Conservation (phyloP, 129 eudicot genomes). For the Scalesia atractyloides region DNA sequence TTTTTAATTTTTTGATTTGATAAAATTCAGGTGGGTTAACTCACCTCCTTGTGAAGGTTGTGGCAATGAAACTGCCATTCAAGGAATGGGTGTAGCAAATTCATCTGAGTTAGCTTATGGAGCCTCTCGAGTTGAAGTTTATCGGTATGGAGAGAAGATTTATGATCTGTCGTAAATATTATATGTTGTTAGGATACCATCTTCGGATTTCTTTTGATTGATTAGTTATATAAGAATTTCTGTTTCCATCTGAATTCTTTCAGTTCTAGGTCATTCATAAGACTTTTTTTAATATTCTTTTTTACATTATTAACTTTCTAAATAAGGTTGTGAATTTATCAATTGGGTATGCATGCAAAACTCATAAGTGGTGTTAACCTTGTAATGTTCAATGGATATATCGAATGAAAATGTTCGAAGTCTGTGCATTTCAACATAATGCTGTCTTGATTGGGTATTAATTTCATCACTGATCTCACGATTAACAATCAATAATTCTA, state of each 20-base stretch:
- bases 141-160: conserved; percentile 56
- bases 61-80: conserved; percentile 63
- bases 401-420: no score
- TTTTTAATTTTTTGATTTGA: conserved; percentile 17
- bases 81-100: conserved; percentile 74
- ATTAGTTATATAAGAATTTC: neutral
- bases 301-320: neutral
- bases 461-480: conserved; percentile 10
- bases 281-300: neutral
- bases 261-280: conserved; percentile 8
- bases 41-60: conserved; percentile 90
- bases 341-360: neutral
- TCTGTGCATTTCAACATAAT: no score
- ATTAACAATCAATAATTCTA: neutral
- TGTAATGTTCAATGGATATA: neutral
- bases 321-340: neutral
- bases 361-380: neutral
- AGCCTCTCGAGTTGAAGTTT: conserved; percentile 86
- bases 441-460: neutral
- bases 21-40: conserved; percentile 72
- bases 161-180: neutral
- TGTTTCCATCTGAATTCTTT: neutral
- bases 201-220: neutral
- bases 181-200: conserved; percentile 3
- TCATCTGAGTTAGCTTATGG: conserved; percentile 57